Percentiles rank a stretch among this genome's conserved stretches.
Evolutionary conservation across 116 monocot species (phyloP).

Genomic region (Posidonia oceanica): DNA sequence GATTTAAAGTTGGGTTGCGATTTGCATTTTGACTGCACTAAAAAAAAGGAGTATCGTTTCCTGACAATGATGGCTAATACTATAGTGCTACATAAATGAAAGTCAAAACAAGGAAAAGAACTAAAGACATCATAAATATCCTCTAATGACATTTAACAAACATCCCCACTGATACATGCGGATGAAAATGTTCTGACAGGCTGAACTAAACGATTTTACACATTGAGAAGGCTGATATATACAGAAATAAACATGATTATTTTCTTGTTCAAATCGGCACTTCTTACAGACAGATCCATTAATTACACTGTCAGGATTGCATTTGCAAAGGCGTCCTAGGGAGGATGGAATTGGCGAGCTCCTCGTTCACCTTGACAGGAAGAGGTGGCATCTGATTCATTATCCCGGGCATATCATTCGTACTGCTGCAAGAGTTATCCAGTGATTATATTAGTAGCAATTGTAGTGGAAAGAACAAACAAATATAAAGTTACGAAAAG

Average conservation of each 20-base stretch:
- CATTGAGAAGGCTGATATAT: not conserved
- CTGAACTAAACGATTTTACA: not conserved
- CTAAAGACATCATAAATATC: too few relatives aligned
- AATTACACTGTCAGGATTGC: constrained; percentile 20
- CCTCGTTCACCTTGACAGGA: constrained; percentile 82
- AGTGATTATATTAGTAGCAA: not conserved
- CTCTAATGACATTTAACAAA: too few relatives aligned
- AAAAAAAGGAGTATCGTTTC: too few relatives aligned
- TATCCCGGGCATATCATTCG: constrained; percentile 54
- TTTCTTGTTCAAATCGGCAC: constrained; percentile 3
- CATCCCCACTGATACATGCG: too few relatives aligned
- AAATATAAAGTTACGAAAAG: not conserved
- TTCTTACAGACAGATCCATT: not conserved
- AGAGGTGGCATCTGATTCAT: constrained; percentile 97
- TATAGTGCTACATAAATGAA: too few relatives aligned
- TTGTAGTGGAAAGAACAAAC: not conserved
- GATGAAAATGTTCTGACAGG: too few relatives aligned
- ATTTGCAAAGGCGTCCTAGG: constrained; percentile 29
- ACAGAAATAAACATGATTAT: constrained; percentile 2
- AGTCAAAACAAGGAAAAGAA: too few relatives aligned
- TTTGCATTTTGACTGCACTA: too few relatives aligned
- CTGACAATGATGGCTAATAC: too few relatives aligned
- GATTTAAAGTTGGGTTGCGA: too few relatives aligned
- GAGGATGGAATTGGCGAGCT: constrained; percentile 66
- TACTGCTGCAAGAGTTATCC: constrained; percentile 24